Base-by-base conservation (phyloP, 2,329 filamentous ascomycete species). In the Oidium heveae region DNA sequence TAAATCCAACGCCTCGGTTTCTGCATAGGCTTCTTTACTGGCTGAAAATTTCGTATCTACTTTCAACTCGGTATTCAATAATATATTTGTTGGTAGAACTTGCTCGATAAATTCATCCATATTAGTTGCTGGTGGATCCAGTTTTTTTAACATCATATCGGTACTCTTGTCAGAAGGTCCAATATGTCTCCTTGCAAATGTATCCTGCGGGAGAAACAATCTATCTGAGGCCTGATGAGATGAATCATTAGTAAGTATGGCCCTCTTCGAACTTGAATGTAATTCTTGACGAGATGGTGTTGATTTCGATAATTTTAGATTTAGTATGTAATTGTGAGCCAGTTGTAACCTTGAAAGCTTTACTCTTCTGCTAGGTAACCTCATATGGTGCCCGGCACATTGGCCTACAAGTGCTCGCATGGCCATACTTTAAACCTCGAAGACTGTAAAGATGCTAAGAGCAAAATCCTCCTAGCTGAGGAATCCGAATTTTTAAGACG, bases 51-150 rank as follows among this genome's bases (percentile, higher is more conserved):
- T 60, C 55, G 66, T 61, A 56, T 71, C 69, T 54, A 86, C 76
- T 51, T 72, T 69, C 50, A 88, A 68, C 56, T 79, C 68, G 57
- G 75, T 75, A 56, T 75, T 71, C 15, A 83, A 84, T 54, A 91
- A 71, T 56, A 95, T 85, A 62, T 87, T 80, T 32, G 76, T 69
- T 0, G 89, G 89, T 16, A 96, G 73, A 52, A 95, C 88, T 68
- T 94, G 79, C 62, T 76, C 72, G 44, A 95, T 77, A 64, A 96
- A 94, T 32, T 85, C 79, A 59, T 95, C 86, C 56, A 96, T 68
- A 49, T 74, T 80, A 57, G 74, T 71, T 10, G 73, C 82, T 0
- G 85, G 84, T 18, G 86, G 85, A 56, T 86, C 80, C 43, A 96
- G 72, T 1, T 75, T 74, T 61, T 80, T 76, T 57, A 95, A 78